Evolutionary conservation across 148 eudicot species (phyloP).

Genomic region (Talinum fruticosum): DNA sequence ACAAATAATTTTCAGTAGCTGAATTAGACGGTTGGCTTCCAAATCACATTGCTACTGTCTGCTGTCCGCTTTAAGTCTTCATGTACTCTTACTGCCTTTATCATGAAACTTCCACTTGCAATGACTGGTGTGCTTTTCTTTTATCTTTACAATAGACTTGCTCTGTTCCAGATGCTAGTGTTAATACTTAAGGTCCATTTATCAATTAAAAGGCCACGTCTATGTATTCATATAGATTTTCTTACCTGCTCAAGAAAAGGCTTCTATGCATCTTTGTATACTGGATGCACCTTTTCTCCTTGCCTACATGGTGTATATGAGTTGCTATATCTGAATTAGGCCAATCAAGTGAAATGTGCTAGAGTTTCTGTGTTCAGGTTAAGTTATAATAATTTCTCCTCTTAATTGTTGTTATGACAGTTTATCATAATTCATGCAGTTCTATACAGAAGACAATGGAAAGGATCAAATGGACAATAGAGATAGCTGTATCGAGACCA

Average conservation of each 20-base stretch:
- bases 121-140: not conserved
- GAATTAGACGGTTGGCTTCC: not conserved
- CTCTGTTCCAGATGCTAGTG: not conserved
- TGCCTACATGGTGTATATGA: not conserved
- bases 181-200: not conserved
- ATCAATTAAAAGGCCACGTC: not conserved
- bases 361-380: not conserved
- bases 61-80: not conserved
- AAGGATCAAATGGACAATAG: constrained; percentile 37
- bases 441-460: constrained; percentile 50
- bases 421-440: constrained; percentile 39
- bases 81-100: not conserved
- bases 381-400: not conserved
- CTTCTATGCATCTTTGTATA: not conserved
- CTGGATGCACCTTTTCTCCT: not conserved
- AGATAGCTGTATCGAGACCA: constrained; percentile 56
- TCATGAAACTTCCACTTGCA: not conserved
- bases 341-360: not conserved
- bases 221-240: not conserved
- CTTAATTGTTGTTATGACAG: not conserved
- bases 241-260: not conserved
- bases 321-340: not conserved
- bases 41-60: not conserved
- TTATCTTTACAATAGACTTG: not conserved
- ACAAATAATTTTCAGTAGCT: not conserved